A percentile compares a stretch with the other conserved stretches of the same genome.
Conservation (phyloP, 2,329 filamentous ascomycete genomes). For the Cordyceps farinosa region DNA sequence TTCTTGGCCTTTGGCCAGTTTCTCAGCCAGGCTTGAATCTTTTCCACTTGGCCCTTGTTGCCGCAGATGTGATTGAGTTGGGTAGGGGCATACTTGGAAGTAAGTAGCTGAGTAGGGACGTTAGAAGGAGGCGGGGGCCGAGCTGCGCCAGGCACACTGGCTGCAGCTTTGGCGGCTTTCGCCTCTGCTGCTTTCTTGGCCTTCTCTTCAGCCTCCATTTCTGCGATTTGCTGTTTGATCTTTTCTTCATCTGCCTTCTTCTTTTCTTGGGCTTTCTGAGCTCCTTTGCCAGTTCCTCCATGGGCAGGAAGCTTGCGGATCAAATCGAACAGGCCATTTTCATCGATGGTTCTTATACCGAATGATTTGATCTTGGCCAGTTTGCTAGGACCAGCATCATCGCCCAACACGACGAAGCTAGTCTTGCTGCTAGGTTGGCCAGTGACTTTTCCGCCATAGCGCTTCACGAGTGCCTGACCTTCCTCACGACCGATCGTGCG, state of each 20-base stretch:
- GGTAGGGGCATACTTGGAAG: constrained; percentile 89
- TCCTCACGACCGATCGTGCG: constrained; percentile 79
- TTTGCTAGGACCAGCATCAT: constrained; percentile 91
- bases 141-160: constrained; percentile 27
- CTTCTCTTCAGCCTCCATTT: constrained; percentile 82
- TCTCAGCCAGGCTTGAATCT: constrained; percentile 81
- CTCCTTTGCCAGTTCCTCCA: constrained; percentile 83
- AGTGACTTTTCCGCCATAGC: constrained; percentile 89
- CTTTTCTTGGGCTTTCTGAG: constrained; percentile 80
- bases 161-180: constrained; percentile 46
- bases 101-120: constrained; percentile 72
- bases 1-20: constrained; percentile 77
- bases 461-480: constrained; percentile 80
- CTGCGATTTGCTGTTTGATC: constrained; percentile 71
- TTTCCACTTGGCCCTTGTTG: constrained; percentile 87
- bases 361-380: constrained; percentile 77
- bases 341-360: constrained; percentile 87
- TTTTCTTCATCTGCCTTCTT: constrained; percentile 80
- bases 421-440: constrained; percentile 86
- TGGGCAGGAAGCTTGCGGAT: constrained; percentile 78
- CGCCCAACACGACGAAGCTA: constrained; percentile 85
- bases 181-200: constrained; percentile 49
- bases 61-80: constrained; percentile 86
- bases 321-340: constrained; percentile 84
- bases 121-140: constrained; percentile 29